phyloP scores from a whole-genome alignment of 257 asterid genomes.

The Rauvolfia tetraphylla region DNA sequence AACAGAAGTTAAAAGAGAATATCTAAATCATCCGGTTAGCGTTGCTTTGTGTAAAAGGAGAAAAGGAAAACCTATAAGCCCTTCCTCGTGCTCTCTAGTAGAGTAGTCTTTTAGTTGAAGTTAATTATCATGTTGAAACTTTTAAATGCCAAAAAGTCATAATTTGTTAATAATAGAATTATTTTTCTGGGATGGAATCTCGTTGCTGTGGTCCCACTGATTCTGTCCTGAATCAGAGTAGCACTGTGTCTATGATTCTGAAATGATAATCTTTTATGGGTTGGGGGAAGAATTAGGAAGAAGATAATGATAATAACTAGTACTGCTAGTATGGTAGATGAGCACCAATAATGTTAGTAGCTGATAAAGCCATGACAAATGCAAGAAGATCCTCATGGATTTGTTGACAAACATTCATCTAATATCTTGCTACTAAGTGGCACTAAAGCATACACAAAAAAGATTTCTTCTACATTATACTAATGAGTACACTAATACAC shows the following conservation, averaged over 20 bases:
- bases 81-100: no score
- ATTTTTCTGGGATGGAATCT: background rate
- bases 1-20: no score
- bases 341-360: background rate
- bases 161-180: no score
- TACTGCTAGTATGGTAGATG: background rate
- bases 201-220: background rate
- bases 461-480: no score
- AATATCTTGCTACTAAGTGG: background rate
- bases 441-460: background rate
- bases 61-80: no score
- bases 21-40: no score
- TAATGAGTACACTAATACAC: no score
- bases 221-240: background rate
- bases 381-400: background rate
- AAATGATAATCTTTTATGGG: background rate
- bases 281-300: background rate
- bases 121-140: no score
- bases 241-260: background rate
- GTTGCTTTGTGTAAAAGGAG: no score
- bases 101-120: no score
- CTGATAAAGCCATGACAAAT: slow-evolving; percentile 3
- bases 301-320: background rate
- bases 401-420: background rate
- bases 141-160: no score